Base-by-base conservation (phyloP, 768 basidiomycete genomes). In the Sarcodon aspratus region DNA sequence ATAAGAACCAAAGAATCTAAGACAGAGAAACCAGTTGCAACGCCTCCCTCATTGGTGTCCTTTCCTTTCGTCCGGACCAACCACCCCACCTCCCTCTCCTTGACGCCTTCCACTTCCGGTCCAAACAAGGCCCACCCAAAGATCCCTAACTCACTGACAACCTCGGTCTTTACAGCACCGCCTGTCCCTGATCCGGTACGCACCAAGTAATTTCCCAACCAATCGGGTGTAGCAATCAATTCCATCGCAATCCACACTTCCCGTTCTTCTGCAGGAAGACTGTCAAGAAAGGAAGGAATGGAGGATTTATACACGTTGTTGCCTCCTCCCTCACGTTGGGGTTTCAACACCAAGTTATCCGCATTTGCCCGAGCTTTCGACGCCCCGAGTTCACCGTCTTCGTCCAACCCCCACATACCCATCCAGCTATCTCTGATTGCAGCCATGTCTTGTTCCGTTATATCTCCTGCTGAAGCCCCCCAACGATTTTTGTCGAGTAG, bases 221-320 rank as follows among this genome's bases (percentile, higher is more conserved):
- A 76, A 31, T 70, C 61, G 0, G 94, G 94, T 1, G 92, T 82
- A 15, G 70, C 67, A 53, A 99, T 99, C 56, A 98, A 68, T 52
- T 85, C 82, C 95, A 98, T 97, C 33, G 94, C 86, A 48, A 97
- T 92, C 88, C 95, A 99, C 2, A 87, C 92, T 53, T 79, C 74
- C 7, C 82, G 75, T 58, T 88, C 86, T 47, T 69, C 59, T 1
- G 57, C 62, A 0, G 75, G 74, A 3, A 97, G 69, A 6, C 58
- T 58, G 11, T 82, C 78, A 2, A 99, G 68, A 64, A 91, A 92
- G 0, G 69, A 54, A 0, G 87, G 88, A 45, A 97, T 95, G 44
- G 81, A 79, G 3, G 69, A 69, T 51, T 86, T 85, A 66, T 97
- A 98, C 21, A 98, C 75, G 57, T 99, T 99, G 58, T 97, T 96